Percentiles rank a stretch among this genome's conserved stretches.
Evolutionary conservation across 1,284 basidiomycete species (phyloP).

Genomic region (Rhodotorula sp.): DNA sequence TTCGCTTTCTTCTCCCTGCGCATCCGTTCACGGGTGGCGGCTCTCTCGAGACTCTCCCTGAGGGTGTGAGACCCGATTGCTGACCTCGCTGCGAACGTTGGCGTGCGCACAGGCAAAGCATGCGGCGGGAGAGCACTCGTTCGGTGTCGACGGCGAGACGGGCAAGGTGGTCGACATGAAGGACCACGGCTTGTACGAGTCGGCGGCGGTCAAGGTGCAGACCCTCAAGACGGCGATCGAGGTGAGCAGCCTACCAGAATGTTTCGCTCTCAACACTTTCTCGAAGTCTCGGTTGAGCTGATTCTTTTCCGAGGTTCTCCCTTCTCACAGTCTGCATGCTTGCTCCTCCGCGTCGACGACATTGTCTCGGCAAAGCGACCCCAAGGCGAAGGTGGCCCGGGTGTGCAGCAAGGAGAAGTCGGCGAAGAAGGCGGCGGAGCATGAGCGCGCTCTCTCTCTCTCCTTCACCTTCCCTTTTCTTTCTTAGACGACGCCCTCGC

Average conservation of each 20-base stretch:
- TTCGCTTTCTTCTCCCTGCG: conserved; percentile 31
- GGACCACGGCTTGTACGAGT: conserved; percentile 87
- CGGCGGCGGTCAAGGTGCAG: conserved; percentile 95
- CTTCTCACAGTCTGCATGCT: conserved; percentile 67
- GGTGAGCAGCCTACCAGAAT: conserved; percentile 50
- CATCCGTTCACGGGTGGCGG: neutral
- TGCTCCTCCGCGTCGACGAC: conserved; percentile 90
- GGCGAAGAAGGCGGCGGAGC: conserved; percentile 6
- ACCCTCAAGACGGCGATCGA: conserved; percentile 97
- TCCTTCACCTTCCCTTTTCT: neutral
- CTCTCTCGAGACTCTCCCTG: neutral
- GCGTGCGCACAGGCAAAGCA: conserved; percentile 76
- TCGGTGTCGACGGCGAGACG: conserved; percentile 91
- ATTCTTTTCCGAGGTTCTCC: neutral
- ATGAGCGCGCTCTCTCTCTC: neutral
- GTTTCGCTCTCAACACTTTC: neutral
- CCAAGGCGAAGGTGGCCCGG: conserved; percentile 31
- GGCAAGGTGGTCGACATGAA: conserved; percentile 97
- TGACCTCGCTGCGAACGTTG: neutral
- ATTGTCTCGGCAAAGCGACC: conserved; percentile 39
- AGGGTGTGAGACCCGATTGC: neutral
- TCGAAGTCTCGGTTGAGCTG: neutral
- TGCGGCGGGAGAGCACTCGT: conserved; percentile 81
- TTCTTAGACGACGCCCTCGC: no score
- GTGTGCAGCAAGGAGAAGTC: conserved; percentile 10